phyloP scores from a whole-genome alignment of 2,329 filamentous ascomycete genomes.

The Talaromyces verruculosus region DNA sequence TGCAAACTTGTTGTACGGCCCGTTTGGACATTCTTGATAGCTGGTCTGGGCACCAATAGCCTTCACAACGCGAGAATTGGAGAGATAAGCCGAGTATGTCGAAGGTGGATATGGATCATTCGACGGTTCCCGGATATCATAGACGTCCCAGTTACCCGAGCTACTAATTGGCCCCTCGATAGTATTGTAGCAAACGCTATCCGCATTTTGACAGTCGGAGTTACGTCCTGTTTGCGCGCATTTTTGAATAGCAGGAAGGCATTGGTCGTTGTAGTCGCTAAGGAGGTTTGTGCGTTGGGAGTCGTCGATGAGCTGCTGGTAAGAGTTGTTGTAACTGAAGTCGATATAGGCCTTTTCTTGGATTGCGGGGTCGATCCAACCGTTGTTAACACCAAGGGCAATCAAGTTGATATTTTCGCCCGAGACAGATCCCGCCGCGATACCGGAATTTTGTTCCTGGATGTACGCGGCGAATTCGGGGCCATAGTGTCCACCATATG shows the following conservation, averaged over 20 bases:
- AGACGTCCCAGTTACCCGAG: conserved; percentile 12
- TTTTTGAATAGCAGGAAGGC: conserved; percentile 29
- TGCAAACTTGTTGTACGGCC: conserved; percentile 11
- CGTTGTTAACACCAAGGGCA: conserved; percentile 58
- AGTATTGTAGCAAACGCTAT: neutral
- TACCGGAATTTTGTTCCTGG: conserved; percentile 44
- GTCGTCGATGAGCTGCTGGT: neutral
- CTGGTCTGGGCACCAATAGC: conserved; percentile 65
- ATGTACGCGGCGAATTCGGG: conserved; percentile 43
- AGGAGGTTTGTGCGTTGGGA: neutral
- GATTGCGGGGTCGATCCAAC: conserved; percentile 53
- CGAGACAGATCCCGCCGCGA: conserved; percentile 38
- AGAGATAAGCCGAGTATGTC: conserved; percentile 65
- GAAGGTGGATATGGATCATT: conserved; percentile 63
- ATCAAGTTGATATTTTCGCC: conserved; percentile 45
- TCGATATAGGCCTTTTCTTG: conserved; percentile 52
- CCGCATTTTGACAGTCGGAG: neutral
- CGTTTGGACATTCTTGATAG: conserved; percentile 37
- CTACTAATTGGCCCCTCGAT: neutral
- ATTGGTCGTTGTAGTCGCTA: conserved; percentile 44
- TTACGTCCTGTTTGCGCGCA: neutral
- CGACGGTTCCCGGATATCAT: conserved; percentile 19
- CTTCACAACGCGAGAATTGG: conserved; percentile 56
- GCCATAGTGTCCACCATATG: conserved; percentile 48
- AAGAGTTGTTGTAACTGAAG: conserved; percentile 55